Base-by-base conservation (phyloP, 2,329 filamentous ascomycete species). In the Penicillium sp. region DNA sequence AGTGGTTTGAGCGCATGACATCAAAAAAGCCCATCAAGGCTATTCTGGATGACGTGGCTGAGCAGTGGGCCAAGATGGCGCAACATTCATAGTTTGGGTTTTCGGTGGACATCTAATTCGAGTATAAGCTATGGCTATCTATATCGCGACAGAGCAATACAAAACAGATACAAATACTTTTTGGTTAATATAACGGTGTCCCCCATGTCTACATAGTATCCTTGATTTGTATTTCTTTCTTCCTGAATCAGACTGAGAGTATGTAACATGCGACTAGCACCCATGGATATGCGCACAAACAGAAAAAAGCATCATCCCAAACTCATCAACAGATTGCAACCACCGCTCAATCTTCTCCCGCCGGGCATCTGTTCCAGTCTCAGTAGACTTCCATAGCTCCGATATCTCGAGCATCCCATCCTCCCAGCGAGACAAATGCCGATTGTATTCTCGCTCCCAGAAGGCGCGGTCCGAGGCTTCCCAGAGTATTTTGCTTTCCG, bases 271-370 rank as follows among this genome's bases (percentile, higher is more conserved):
- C 4, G 7, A 38, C 33, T 49, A 71, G 58, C 66, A 67, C 1
- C 69, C 69, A 58, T 70, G 69, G 7, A 69, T 61, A 63, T 69
- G 68, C 4, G 56, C 59, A 29, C 63, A 68, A n/a, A 66, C 61
- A 6, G 79, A 73, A 60, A 81, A 84, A 1, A 84, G 49, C 78
- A 82, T 81, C 21, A 75, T 82, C 0, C 82, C 82, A 65, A 79
- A 84, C 48, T 82, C 81, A 62, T 85, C 82, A 0, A 82, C 67
- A 16, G 68, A 65, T 50, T 80, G 76, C 6, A 84, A 54, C 82
- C 83, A 85, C 19, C 64, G 67, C 29, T 82, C 79, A 1, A 82
- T 74, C 45, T 79, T 73, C 11, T 62, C 56, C 1, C 70, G 72
- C 48, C 74, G 73, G 21, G 68, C 59, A 0, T 59, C 46, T n/a